Evolutionary conservation across 768 basidiomycete genomes (phyloP), one percentile per base, ranked within the genome.

Genomic region (Nidularia sp.): DNA sequence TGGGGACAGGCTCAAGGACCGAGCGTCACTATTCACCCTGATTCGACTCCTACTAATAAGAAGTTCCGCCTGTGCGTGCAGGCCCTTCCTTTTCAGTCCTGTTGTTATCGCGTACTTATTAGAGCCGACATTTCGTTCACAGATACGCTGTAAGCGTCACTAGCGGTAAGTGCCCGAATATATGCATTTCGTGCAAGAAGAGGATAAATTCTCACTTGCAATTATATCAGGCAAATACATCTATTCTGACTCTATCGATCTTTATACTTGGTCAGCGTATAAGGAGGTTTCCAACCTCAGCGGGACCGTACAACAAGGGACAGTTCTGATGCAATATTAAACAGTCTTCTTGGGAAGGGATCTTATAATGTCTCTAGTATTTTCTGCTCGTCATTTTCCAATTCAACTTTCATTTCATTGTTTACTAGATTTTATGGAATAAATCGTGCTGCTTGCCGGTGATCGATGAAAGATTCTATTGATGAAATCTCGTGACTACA

Each of bases 1-100:
- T 70, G 69, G 68, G 68, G 68, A 5, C 63, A 66, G 34, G 67
- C 66, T 31, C 66, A 69, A 54, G 69, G 68, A 6, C 60, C 66
- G 12, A 66, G 65, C 47, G 50, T 70, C 18, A 69, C 67, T 10
- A 49, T 64, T 1, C 54, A 69, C 25, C 64, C 18, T 18, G 18
- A 18, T 18, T 18, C 18, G 18, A 18, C 18, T 18, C 18, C 18
- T 18, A 18, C 66, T 1, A 67, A 67, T 48, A 65, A 67, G 8
- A 61, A 60, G 18, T 68, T 66, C 62, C 60, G 67, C 36, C 45
- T 70, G 66, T 69, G 45, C 55, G 67, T 18, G 18, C 18, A 18
- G 18, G 18, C 18, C 18, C 18, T 60, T 18, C 18, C 18, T 18
- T 18, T 18, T 18, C 18, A 18, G 18, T 18, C 18, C 18, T 18